phyloP scores from a whole-genome alignment of 108 stramenopile genomes.

The Nitzschia inconspicua region DNA sequence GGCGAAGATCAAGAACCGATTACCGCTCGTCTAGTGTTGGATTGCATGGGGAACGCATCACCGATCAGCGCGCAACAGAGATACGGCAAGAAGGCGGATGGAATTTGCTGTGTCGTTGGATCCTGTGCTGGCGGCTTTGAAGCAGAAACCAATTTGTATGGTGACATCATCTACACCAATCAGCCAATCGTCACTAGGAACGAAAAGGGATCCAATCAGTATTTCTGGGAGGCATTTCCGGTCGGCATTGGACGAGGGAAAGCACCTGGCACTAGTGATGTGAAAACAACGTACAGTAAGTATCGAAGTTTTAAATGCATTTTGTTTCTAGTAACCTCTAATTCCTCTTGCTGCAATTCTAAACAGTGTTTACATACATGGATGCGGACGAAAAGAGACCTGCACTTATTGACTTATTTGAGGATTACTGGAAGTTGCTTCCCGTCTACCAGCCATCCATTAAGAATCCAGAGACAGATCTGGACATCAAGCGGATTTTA shows the following conservation, averaged over 20 bases:
- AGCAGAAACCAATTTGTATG: constrained; percentile 63
- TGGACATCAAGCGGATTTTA: constrained; percentile 83
- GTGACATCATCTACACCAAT: constrained; percentile 94
- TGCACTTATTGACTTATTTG: constrained; percentile 69
- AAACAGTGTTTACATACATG: constrained; percentile 62
- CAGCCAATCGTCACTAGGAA: constrained; percentile 44
- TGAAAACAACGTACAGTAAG: constrained; percentile 73
- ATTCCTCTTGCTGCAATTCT: background rate
- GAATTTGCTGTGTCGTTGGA: constrained; percentile 89
- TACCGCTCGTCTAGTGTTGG: constrained; percentile 82
- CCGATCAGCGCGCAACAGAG: constrained; percentile 87
- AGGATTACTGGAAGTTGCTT: constrained; percentile 91
- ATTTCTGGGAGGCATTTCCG: constrained; percentile 97
- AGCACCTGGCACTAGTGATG: constrained; percentile 59
- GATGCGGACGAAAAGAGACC: constrained; percentile 83
- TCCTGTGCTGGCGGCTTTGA: constrained; percentile 85
- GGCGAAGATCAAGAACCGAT: constrained; percentile 58
- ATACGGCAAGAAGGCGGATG: constrained; percentile 80
- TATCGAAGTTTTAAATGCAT: background rate
- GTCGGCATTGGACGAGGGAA: constrained; percentile 75
- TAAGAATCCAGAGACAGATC: constrained; percentile 59
- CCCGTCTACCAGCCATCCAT: constrained; percentile 84
- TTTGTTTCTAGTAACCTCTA: background rate
- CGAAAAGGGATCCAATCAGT: constrained; percentile 73
- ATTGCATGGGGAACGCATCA: constrained; percentile 93